A percentile compares a stretch with the other conserved stretches of the same genome.
Evolutionary conservation across 768 basidiomycete genomes (phyloP).

Genomic region (Dacryopinax primogenitus): DNA sequence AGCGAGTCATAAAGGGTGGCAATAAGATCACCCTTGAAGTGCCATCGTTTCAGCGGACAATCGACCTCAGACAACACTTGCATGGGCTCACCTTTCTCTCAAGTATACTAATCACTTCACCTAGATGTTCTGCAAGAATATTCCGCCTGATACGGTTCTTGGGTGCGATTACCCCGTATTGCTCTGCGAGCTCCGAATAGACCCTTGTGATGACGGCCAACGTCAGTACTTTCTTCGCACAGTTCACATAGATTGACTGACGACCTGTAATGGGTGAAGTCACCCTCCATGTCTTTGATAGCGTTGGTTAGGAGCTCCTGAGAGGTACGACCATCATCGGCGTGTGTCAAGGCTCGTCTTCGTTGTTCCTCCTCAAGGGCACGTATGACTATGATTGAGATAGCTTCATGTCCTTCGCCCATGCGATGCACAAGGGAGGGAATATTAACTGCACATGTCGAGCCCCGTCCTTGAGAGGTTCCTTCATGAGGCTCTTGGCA

Average conservation of each 20-base stretch:
- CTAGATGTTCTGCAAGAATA: constrained; percentile 74
- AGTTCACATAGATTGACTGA: constrained; percentile 28
- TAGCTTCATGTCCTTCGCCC: not conserved
- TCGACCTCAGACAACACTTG: not conserved
- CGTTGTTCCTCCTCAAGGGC: constrained; percentile 7
- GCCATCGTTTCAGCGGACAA: not conserved
- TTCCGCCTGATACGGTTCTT: constrained; percentile 69
- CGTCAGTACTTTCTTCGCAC: constrained; percentile 1
- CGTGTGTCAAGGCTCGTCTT: constrained; percentile 13
- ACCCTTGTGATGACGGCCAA: constrained; percentile 39
- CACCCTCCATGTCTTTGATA: constrained; percentile 79
- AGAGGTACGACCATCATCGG: constrained; percentile 44
- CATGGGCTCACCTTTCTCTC: constrained; percentile 63
- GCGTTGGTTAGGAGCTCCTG: constrained; percentile 80
- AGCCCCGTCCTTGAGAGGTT: not conserved
- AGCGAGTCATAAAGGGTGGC: constrained; percentile 71
- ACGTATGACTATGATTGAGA: not conserved
- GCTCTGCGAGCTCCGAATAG: constrained; percentile 80
- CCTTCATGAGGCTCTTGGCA: not conserved
- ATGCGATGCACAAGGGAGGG: not conserved
- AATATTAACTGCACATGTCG: not conserved
- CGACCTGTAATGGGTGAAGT: constrained; percentile 92
- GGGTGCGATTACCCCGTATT: constrained; percentile 83
- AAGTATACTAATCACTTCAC: constrained; percentile 80
- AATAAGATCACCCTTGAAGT: constrained; percentile 76